Evolutionary conservation across 83 land plant species (phyloP).

Genomic region (Picea engelmannii): DNA sequence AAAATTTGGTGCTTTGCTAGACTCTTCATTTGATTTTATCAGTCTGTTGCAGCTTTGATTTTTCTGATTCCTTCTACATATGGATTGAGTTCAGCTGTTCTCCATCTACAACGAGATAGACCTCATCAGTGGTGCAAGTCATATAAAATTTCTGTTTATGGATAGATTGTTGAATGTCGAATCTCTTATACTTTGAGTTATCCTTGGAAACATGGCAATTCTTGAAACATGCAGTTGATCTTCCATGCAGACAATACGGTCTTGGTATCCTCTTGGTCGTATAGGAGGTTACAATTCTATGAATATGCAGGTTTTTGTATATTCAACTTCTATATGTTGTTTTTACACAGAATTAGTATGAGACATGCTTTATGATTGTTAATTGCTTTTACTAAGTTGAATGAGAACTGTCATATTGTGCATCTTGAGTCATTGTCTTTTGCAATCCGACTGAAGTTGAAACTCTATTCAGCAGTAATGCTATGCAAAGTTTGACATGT

Average conservation of each 20-base stretch:
- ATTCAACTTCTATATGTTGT: not conserved
- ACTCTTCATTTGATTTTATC: not conserved
- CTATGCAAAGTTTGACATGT: not conserved
- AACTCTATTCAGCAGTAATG: not conserved
- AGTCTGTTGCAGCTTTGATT: slow-evolving; percentile 1
- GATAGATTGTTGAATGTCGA: not conserved
- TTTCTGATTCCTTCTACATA: not conserved
- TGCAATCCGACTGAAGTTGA: not conserved
- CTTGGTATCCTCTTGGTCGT: slow-evolving; percentile 13
- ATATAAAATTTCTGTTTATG: not conserved
- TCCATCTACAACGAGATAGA: slow-evolving; percentile 5
- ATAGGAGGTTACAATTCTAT: slow-evolving; percentile 14
- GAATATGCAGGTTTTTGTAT: slow-evolving; percentile 14
- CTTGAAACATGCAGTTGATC: not conserved
- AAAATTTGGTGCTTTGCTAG: not conserved
- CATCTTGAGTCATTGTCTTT: not conserved
- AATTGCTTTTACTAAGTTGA: not conserved
- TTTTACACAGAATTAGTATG: not conserved
- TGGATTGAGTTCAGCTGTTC: slow-evolving; percentile 2
- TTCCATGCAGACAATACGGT: not conserved
- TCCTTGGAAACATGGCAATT: not conserved
- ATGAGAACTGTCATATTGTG: no score
- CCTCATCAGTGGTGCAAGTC: not conserved
- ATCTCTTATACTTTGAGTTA: not conserved
- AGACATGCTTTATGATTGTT: not conserved